phyloP scores from a whole-genome alignment of 805 yeast genomes.

The Starmerella etchellsii region DNA sequence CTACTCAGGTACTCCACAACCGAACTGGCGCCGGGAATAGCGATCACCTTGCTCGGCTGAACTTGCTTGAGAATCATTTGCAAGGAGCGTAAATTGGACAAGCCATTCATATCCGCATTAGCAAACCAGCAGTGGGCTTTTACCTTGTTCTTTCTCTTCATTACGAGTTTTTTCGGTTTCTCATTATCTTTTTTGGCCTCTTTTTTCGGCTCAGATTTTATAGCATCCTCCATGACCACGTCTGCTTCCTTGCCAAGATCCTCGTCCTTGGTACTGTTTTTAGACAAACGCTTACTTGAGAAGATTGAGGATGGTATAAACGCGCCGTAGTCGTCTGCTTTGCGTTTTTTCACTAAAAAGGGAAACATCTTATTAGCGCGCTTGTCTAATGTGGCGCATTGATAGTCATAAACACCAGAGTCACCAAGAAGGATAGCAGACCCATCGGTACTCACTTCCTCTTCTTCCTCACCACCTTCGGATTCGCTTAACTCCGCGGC shows the following conservation, averaged over 20 bases:
- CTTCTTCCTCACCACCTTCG: constrained; percentile 27
- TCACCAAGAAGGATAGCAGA: constrained; percentile 23
- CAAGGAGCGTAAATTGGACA: constrained; percentile 72
- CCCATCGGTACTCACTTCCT: constrained; percentile 19
- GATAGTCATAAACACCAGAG: constrained; percentile 35
- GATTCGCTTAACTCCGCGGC: constrained; percentile 20
- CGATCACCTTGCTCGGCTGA: constrained; percentile 61
- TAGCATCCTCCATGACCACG: neutral
- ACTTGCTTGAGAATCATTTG: constrained; percentile 63
- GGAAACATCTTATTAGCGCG: constrained; percentile 60
- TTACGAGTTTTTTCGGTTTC: constrained; percentile 37
- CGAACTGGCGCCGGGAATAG: constrained; percentile 32
- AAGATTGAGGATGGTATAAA: constrained; percentile 39
- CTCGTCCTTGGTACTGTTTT: no score
- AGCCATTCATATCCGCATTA: constrained; percentile 69
- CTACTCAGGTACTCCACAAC: constrained; percentile 13
- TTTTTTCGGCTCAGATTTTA: constrained; percentile 15
- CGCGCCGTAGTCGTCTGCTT: constrained; percentile 81
- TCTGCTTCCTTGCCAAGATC: neutral
- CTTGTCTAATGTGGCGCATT: constrained; percentile 26
- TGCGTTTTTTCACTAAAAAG: constrained; percentile 41
- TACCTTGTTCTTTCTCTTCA: constrained; percentile 26
- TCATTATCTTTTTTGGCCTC: constrained; percentile 5
- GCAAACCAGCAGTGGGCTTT: constrained; percentile 56
- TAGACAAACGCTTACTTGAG: neutral